Evolutionary conservation across 78 protist genomes (phyloP), one percentile per base, ranked within the genome.

Genomic region (Creolimax fragrantissima): DNA sequence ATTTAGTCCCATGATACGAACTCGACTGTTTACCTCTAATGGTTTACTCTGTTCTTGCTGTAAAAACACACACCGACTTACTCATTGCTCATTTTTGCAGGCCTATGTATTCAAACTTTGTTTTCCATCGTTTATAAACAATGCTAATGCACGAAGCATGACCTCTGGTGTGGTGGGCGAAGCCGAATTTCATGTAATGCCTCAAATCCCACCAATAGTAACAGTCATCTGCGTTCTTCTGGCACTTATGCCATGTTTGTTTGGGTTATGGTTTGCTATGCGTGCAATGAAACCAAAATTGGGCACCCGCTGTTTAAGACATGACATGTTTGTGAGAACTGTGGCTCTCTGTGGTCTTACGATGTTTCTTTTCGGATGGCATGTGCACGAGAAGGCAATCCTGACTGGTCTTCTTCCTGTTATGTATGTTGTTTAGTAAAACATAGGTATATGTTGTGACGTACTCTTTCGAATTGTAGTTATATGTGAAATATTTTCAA

Each of bases 371-470:
- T 95, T 92, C 66, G 99, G 98, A 3, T 98, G 96, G 96, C 99
- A 98, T 91, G 99, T 97, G 84, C 99, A 98, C 92, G 99, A 97
- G 91, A 98, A 98, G 93, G 99, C 99, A 5, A 91, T 96, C 24
- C 92, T 98, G 32, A 89, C 45, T 24, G 86, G 7, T 32, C 7
- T 83, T 36, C 6, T 83, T 5, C 86, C 86, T 24, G 42, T 83
- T 41, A 35, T 6, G 86, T 83, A 24, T 24, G 86, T 83, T 35
- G n/a, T n/a, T n/a, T n/a, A n/a, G n/a, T n/a, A n/a, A n/a, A n/a
- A n/a, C n/a, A n/a, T n/a, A n/a, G n/a, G n/a, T n/a, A n/a, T n/a
- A n/a, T n/a, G n/a, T n/a, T n/a, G n/a, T n/a, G n/a, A n/a, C n/a
- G n/a, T n/a, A n/a, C n/a, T n/a, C n/a, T n/a, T n/a, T n/a, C n/a